Percentiles rank a stretch among this genome's conserved stretches.
Conservation (phyloP, 345 rosid species). For the Excoecaria agallocha region DNA sequence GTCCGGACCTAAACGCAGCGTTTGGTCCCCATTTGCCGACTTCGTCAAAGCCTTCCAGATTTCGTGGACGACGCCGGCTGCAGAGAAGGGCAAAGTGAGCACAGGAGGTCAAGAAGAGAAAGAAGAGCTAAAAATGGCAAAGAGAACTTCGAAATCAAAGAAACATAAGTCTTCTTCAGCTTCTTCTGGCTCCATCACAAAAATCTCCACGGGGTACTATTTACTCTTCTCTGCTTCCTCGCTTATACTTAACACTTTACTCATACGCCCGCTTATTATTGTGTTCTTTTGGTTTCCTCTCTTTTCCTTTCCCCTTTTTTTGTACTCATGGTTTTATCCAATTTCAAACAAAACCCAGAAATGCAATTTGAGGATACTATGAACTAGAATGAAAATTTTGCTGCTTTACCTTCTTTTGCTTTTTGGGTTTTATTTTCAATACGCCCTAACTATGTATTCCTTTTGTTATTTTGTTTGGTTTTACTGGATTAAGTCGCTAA, state of each 20-base stretch:
- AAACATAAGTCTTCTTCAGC: slow-evolving; percentile 24
- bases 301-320: too few relatives aligned
- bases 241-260: neutral
- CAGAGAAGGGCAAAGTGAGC: neutral
- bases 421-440: neutral
- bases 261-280: neutral
- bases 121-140: slow-evolving; percentile 39
- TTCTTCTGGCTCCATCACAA: slow-evolving; percentile 4
- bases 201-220: slow-evolving; percentile 12
- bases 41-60: neutral
- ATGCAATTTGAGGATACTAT: neutral
- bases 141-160: slow-evolving; percentile 30
- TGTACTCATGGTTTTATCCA: neutral
- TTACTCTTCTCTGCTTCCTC: neutral
- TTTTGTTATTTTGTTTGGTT: neutral
- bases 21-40: too few relatives aligned
- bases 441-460: neutral
- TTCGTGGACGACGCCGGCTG: neutral
- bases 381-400: neutral
- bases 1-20: too few relatives aligned
- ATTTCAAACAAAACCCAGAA: neutral
- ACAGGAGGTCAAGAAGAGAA: neutral
- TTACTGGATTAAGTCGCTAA: neutral
- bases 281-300: neutral
- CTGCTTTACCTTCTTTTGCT: neutral